A percentile compares a stretch with the other conserved stretches of the same genome.
Evolutionary conservation across 23 red algal species (phyloP).

Genomic region (Gracilaria domingensis): DNA sequence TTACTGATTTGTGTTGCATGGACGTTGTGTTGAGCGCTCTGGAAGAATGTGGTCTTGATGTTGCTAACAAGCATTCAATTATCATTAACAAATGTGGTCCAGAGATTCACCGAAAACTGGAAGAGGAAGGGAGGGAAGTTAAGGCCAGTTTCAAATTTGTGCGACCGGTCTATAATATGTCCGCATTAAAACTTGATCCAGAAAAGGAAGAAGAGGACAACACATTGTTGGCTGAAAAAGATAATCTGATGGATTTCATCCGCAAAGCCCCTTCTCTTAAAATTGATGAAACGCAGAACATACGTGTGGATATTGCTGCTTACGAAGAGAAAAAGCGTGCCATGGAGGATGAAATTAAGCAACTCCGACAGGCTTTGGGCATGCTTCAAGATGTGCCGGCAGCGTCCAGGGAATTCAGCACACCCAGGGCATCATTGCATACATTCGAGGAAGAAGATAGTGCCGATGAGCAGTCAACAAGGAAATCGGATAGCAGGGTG

Average conservation of each 20-base stretch:
- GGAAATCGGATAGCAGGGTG: too few relatives aligned
- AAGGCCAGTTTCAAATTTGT: background rate
- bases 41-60: background rate
- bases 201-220: background rate
- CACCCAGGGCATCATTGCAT: slow-evolving; percentile 5
- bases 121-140: background rate
- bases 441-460: too few relatives aligned
- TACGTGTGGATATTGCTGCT: background rate
- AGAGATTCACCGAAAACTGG: background rate
- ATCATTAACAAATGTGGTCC: slow-evolving; percentile 12
- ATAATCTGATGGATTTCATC: background rate
- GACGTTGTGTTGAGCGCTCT: background rate
- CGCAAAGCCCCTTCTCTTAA: background rate
- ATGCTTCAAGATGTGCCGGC: background rate
- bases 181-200: background rate
- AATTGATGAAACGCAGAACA: background rate
- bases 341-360: background rate
- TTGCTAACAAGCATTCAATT: background rate
- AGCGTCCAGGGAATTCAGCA: too few relatives aligned
- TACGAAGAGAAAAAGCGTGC: background rate
- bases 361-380: background rate
- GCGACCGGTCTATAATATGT: background rate
- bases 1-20: background rate
- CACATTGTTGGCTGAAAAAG: background rate
- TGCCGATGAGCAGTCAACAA: too few relatives aligned